Evolutionary conservation across 2,329 filamentous ascomycete genomes (phyloP).

Genomic region (Xylariaceae sp.): DNA sequence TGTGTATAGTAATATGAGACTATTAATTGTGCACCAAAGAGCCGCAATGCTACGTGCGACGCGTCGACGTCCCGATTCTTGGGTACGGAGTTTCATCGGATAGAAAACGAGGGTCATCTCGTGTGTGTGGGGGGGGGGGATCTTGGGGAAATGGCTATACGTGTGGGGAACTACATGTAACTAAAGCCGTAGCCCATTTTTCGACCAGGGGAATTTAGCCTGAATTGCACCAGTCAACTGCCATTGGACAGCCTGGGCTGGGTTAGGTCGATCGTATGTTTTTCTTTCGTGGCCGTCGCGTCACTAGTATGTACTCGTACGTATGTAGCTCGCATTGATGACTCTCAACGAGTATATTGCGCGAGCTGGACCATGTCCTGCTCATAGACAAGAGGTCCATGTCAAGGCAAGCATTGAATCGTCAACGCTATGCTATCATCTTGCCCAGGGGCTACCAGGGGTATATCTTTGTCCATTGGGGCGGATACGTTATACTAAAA

Average conservation of each 20-base stretch:
- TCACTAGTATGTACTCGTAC: no score
- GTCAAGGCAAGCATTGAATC: no score
- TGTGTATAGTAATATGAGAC: neutral
- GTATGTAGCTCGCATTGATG: neutral
- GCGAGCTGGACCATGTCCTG: no score
- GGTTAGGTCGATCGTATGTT: conserved; percentile 1
- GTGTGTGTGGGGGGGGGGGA: conserved; percentile 13
- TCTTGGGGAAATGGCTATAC: conserved; percentile 6
- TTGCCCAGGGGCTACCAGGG: no score
- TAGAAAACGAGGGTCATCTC: no score
- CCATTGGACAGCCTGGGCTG: conserved; percentile 17
- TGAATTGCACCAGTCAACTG: conserved; percentile 16
- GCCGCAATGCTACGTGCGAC: neutral
- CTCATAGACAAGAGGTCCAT: no score
- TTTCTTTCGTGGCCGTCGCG: neutral
- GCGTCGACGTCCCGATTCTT: neutral
- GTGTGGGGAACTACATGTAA: conserved; percentile 4
- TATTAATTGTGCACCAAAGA: neutral
- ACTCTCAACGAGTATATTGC: neutral
- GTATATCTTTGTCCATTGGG: no score
- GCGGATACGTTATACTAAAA: no score
- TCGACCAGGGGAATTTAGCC: conserved; percentile 23
- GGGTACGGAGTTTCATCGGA: no score
- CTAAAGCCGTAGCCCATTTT: neutral
- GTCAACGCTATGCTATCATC: no score